Conservation (phyloP, 2,329 filamentous ascomycete species). For the Teratosphaeria destructans region DNA sequence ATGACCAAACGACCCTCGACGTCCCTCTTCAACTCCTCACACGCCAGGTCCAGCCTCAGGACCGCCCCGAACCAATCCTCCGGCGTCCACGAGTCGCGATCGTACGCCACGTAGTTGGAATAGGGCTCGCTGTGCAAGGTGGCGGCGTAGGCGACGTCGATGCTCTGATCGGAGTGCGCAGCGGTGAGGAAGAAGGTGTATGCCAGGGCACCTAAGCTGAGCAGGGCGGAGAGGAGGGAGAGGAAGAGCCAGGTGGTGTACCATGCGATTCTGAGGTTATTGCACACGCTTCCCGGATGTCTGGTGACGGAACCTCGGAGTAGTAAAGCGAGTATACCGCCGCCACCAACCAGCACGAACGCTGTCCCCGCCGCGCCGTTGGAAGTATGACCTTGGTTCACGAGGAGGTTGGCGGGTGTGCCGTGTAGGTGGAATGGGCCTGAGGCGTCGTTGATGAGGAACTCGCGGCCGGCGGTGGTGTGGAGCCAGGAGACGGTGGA, state of each 20-base stretch:
- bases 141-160: conserved; percentile 14
- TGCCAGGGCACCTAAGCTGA: too few relatives aligned
- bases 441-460: neutral
- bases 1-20: conserved; percentile 11
- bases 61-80: conserved; percentile 22
- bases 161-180: neutral
- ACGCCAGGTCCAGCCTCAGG: conserved; percentile 11
- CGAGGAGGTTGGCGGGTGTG: conserved; percentile 28
- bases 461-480: too few relatives aligned
- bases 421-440: conserved; percentile 26
- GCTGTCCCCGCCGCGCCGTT: conserved; percentile 23
- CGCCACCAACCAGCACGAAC: conserved; percentile 20
- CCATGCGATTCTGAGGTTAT: too few relatives aligned
- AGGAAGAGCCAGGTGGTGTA: too few relatives aligned
- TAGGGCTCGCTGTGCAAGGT: conserved; percentile 16
- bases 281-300: too few relatives aligned
- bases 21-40: conserved; percentile 7
- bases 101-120: conserved; percentile 19
- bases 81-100: conserved; percentile 17
- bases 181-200: too few relatives aligned
- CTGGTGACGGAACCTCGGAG: too few relatives aligned
- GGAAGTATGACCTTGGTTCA: conserved; percentile 21
- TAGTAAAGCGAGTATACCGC: conserved; percentile 12
- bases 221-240: too few relatives aligned
- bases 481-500: neutral